Evolutionary conservation across 371 early-diverging fungal species (phyloP).

Genomic region (Umbelopsis sp.): DNA sequence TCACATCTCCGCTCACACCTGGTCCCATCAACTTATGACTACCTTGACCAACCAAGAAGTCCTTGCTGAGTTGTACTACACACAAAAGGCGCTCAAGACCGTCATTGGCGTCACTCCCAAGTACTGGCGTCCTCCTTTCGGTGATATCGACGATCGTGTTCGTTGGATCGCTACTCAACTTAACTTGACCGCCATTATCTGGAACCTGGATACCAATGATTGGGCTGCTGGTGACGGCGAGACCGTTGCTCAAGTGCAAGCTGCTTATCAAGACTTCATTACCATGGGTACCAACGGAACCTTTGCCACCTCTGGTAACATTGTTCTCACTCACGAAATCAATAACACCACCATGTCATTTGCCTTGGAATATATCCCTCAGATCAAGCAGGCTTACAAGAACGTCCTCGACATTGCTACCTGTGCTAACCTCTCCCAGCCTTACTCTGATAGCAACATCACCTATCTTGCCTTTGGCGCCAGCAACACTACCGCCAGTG

Average conservation of each 20-base stretch:
- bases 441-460: conserved; percentile 46
- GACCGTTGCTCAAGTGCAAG: conserved; percentile 32
- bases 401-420: conserved; percentile 52
- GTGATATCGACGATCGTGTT: conserved; percentile 60
- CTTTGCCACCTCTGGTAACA: conserved; percentile 39
- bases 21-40: conserved; percentile 62
- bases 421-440: conserved; percentile 51
- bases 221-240: conserved; percentile 41
- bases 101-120: conserved; percentile 57
- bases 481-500: conserved; percentile 23
- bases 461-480: conserved; percentile 35
- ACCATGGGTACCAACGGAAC: conserved; percentile 52
- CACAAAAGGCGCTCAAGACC: conserved; percentile 55
- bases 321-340: conserved; percentile 56
- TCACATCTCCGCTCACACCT: conserved; percentile 56
- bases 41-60: conserved; percentile 57
- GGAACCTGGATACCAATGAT: conserved; percentile 53
- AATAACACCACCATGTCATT: conserved; percentile 51
- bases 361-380: conserved; percentile 42
- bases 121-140: conserved; percentile 60
- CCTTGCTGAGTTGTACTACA: conserved; percentile 60
- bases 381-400: conserved; percentile 41
- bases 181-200: conserved; percentile 50
- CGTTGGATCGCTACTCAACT: conserved; percentile 56
- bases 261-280: conserved; percentile 39